Percentiles rank a stretch among this genome's conserved stretches.
These are phyloP conservation scores for Calvatia gigantea DNA, from an alignment of 768 basidiomycete genomes.

Conservation along the genomic window DNA sequence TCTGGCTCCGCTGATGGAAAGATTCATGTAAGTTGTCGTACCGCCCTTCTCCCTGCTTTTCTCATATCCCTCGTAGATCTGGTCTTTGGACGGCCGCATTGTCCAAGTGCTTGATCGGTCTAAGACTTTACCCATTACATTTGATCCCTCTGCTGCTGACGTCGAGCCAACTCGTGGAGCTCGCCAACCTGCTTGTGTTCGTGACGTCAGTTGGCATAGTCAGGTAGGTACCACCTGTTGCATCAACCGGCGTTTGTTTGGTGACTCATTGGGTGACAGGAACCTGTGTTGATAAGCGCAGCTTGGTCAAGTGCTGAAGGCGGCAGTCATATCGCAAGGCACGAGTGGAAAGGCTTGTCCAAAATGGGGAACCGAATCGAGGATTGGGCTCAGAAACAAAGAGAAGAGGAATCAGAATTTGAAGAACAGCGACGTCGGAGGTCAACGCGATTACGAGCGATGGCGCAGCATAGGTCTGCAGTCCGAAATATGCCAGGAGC, in stretches of 20 bases:
- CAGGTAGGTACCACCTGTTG: constrained; percentile 52
- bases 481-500: constrained; percentile 11
- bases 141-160: constrained; percentile 68
- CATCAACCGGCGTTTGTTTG: not conserved
- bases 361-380: constrained; percentile 67
- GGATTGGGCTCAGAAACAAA: constrained; percentile 66
- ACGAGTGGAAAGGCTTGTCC: constrained; percentile 93
- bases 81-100: constrained; percentile 88
- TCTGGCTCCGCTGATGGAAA: constrained; percentile 86
- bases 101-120: constrained; percentile 84
- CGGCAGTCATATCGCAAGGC: constrained; percentile 81
- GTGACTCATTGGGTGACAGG: constrained; percentile 32
- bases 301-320: constrained; percentile 73
- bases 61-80: constrained; percentile 56
- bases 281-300: constrained; percentile 89
- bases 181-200: constrained; percentile 55
- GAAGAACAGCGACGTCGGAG: constrained; percentile 19
- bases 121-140: constrained; percentile 63
- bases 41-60: not conserved
- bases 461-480: not conserved
- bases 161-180: constrained; percentile 26
- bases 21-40: constrained; percentile 65
- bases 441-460: constrained; percentile 19
- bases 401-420: constrained; percentile 20
- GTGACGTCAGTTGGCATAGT: constrained; percentile 95